These are phyloP conservation scores for Linum lewisii DNA, from an alignment of 345 rosid genomes.

Conservation along the genomic window DNA sequence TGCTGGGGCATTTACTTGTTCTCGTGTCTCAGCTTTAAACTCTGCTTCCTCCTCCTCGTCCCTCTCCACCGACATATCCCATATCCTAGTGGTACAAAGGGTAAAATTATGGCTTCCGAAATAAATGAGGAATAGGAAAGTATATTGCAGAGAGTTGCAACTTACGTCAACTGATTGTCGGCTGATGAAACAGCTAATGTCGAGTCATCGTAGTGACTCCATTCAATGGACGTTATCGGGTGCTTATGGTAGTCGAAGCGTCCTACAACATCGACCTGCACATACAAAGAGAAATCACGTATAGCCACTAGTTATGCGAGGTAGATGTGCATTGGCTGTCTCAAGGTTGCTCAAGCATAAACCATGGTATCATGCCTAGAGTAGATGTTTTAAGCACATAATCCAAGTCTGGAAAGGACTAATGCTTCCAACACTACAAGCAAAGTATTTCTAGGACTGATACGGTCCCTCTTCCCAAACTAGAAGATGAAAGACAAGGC, in stretches of 20 bases:
- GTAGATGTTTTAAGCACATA: too few species aligned
- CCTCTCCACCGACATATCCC: slow-evolving; percentile 93
- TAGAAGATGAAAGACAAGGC: too few species aligned
- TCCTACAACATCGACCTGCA: slow-evolving; percentile 69
- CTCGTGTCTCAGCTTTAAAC: slow-evolving; percentile 72
- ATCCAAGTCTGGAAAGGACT: too few species aligned
- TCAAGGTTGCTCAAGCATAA: too few species aligned
- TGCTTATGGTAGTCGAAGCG: slow-evolving; percentile 80
- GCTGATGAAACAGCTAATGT: slow-evolving; percentile 77
- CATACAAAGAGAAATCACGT: too few species aligned
- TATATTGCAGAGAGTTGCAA: slow-evolving; percentile 3
- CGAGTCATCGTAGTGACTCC: slow-evolving; percentile 94
- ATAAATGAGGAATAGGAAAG: not conserved
- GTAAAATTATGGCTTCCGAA: not conserved
- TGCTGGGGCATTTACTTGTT: slow-evolving; percentile 70
- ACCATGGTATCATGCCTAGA: too few species aligned
- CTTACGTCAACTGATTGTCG: slow-evolving; percentile 90
- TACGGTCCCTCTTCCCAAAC: too few species aligned
- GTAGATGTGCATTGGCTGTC: too few species aligned
- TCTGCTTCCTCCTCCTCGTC: slow-evolving; percentile 96
- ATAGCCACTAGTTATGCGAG: too few species aligned
- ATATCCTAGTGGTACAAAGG: slow-evolving; percentile 47
- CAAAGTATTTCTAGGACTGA: too few species aligned
- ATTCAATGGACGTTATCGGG: slow-evolving; percentile 83
- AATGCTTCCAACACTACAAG: too few species aligned